Conservation (phyloP, 106 monocot species). For the Dioscorea zingiberensis region DNA sequence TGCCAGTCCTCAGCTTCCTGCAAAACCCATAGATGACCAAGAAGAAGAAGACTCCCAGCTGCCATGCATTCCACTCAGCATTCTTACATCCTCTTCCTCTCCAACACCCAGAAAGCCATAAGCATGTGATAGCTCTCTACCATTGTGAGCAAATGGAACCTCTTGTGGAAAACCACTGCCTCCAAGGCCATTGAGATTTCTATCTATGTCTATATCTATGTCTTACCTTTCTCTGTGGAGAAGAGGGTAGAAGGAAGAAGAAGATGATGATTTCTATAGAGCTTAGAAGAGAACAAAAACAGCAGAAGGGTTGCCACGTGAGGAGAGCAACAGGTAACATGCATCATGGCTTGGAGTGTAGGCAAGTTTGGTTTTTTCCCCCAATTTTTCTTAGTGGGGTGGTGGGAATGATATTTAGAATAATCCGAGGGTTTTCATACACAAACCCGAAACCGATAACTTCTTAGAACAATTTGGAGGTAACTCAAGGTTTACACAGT, state of each 20-base stretch:
- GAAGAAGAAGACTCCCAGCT: slow-evolving; percentile 24
- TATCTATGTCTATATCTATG: too few relatives aligned
- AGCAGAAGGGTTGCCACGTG: slow-evolving; percentile 18
- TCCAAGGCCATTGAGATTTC: slow-evolving; percentile 40
- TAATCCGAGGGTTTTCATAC: too few relatives aligned
- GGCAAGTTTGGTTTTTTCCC: too few relatives aligned
- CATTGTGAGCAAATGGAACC: slow-evolving; percentile 14
- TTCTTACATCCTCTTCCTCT: background rate
- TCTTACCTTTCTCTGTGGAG: too few relatives aligned
- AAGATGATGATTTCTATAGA: background rate
- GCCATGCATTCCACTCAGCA: background rate
- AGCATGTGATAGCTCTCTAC: slow-evolving; percentile 14
- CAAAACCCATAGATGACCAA: background rate
- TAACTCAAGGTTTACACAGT: too few relatives aligned
- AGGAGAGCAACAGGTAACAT: slow-evolving; percentile 8
- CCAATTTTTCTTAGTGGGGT: too few relatives aligned
- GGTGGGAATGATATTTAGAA: too few relatives aligned
- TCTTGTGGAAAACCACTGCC: slow-evolving; percentile 48
- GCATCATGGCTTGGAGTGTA: slow-evolving; percentile 7
- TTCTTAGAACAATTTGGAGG: too few relatives aligned
- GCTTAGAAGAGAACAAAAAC: background rate
- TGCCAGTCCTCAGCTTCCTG: slow-evolving; percentile 26
- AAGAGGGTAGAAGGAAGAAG: background rate
- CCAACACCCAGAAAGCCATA: slow-evolving; percentile 3
- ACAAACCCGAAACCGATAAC: too few relatives aligned